These are phyloP conservation scores for Penicillium parvum DNA, from an alignment of 495 filamentous ascomycete genomes.

Conservation along the genomic window DNA sequence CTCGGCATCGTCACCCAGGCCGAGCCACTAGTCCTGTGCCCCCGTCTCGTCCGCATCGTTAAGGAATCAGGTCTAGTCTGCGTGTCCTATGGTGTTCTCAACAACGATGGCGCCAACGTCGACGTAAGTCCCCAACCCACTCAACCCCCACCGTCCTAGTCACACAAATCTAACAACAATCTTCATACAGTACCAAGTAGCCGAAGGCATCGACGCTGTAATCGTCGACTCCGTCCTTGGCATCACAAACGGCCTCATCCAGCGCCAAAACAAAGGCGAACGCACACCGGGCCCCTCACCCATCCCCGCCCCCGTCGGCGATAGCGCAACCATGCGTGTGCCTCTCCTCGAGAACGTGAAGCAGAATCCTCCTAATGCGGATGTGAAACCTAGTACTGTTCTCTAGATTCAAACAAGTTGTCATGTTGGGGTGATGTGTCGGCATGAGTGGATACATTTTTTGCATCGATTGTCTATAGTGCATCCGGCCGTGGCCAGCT, in stretches of 20 bases:
- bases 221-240: slow-evolving; percentile 91
- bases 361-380: slow-evolving; percentile 8
- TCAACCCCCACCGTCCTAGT: neutral
- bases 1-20: slow-evolving; percentile 83
- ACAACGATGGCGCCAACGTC: slow-evolving; percentile 81
- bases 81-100: slow-evolving; percentile 86
- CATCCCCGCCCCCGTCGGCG: slow-evolving; percentile 16
- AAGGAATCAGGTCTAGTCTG: slow-evolving; percentile 93
- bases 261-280: slow-evolving; percentile 30
- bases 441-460: slow-evolving; percentile 8
- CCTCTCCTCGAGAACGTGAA: slow-evolving; percentile 29
- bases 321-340: slow-evolving; percentile 26
- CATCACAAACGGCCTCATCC: slow-evolving; percentile 68
- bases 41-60: slow-evolving; percentile 89
- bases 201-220: slow-evolving; percentile 93
- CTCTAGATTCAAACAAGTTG: neutral
- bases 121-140: slow-evolving; percentile 56
- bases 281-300: slow-evolving; percentile 27
- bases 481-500: slow-evolving; percentile 12
- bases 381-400: slow-evolving; percentile 1
- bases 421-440: slow-evolving; percentile 1
- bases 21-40: slow-evolving; percentile 80
- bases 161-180: slow-evolving; percentile 3
- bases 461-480: slow-evolving; percentile 21
- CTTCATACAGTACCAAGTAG: slow-evolving; percentile 67